Evolutionary conservation across 2,329 filamentous ascomycete genomes (phyloP).

Genomic region (Cladobotryum protrusum): DNA sequence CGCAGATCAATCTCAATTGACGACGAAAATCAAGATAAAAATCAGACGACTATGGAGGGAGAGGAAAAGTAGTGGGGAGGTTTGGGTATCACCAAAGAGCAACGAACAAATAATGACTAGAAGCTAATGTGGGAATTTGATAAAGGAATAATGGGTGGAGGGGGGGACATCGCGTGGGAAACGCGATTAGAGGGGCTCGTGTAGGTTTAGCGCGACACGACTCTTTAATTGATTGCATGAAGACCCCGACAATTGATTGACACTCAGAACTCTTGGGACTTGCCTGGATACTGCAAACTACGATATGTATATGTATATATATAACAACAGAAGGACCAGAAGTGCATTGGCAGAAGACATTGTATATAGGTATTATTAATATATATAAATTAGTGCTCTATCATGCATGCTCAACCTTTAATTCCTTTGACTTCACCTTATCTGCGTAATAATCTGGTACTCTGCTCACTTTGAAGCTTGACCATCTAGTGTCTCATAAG

Average conservation of each 20-base stretch:
- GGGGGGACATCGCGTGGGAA: conserved; percentile 14
- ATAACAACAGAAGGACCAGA: too few species aligned
- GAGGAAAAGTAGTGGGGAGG: not conserved
- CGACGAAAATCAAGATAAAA: not conserved
- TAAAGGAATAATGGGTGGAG: not conserved
- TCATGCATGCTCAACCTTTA: too few species aligned
- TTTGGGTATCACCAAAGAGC: not conserved
- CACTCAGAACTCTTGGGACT: too few species aligned
- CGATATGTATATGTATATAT: too few species aligned
- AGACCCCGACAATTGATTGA: not conserved
- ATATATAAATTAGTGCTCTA: too few species aligned
- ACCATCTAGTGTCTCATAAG: conserved; percentile 5
- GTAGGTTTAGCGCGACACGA: conserved; percentile 20
- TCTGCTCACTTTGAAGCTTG: too few species aligned
- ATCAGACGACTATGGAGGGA: not conserved
- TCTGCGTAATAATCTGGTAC: too few species aligned
- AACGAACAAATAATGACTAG: not conserved
- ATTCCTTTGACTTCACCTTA: too few species aligned
- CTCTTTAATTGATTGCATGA: conserved; percentile 35
- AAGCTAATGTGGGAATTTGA: not conserved
- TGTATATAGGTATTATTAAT: too few species aligned
- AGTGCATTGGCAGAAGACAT: too few species aligned
- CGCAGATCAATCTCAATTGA: not conserved
- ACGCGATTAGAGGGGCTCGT: conserved; percentile 26
- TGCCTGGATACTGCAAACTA: too few species aligned